Evolutionary conservation across 2,329 filamentous ascomycete genomes (phyloP).

Genomic region (Fusarium avenaceum): DNA sequence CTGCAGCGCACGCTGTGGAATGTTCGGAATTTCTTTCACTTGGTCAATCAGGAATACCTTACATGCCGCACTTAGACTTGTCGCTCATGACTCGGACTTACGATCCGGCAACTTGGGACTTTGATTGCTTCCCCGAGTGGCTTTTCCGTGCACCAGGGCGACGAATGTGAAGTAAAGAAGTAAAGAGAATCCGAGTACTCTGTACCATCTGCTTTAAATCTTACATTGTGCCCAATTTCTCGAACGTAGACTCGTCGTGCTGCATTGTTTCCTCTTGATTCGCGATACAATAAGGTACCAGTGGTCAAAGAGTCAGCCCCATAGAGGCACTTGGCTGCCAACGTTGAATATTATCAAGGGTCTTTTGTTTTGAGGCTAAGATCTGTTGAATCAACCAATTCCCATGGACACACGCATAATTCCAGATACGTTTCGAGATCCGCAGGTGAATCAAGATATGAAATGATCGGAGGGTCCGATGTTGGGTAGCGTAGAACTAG

Average conservation of each 20-base stretch:
- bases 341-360: constrained; percentile 23
- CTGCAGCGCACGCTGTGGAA: constrained; percentile 40
- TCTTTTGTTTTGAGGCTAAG: constrained; percentile 21
- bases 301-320: neutral
- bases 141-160: neutral
- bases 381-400: constrained; percentile 1
- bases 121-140: constrained; percentile 1
- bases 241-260: constrained; percentile 1
- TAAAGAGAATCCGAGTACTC: neutral
- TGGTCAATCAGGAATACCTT: constrained; percentile 16
- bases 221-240: neutral
- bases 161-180: neutral
- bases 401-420: constrained; percentile 2
- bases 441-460: constrained; percentile 4
- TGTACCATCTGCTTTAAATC: neutral
- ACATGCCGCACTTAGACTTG: constrained; percentile 23
- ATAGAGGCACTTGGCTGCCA: constrained; percentile 25
- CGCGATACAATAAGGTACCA: constrained; percentile 11
- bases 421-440: constrained; percentile 5
- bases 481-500: constrained; percentile 3
- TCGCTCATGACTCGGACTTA: constrained; percentile 26
- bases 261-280: constrained; percentile 14
- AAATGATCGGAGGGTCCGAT: constrained; percentile 10
- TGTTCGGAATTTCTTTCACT: constrained; percentile 42
- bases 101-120: constrained; percentile 40